phyloP scores from a whole-genome alignment of 164 flowering plant genomes.

The Liquidambar formosana region DNA sequence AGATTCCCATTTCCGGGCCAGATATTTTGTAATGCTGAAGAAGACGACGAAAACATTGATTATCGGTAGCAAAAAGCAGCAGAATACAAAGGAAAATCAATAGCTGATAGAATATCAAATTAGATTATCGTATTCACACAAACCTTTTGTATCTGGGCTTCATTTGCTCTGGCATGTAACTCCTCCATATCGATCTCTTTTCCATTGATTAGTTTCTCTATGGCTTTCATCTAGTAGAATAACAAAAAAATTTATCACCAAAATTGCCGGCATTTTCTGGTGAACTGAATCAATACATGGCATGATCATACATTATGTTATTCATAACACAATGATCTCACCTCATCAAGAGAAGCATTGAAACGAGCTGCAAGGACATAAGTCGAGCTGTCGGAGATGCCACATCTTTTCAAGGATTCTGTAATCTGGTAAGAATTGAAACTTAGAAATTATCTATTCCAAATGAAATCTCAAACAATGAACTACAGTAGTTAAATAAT shows the following conservation, averaged over 20 bases:
- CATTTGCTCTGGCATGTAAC: constrained; percentile 64
- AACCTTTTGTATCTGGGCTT: constrained; percentile 84
- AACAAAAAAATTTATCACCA: constrained; percentile 1
- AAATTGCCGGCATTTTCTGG: neutral
- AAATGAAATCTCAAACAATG: neutral
- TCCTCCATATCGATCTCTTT: constrained; percentile 77
- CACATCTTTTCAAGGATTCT: constrained; percentile 91
- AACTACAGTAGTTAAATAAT: neutral
- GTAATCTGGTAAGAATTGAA: constrained; percentile 52
- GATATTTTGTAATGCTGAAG: constrained; percentile 88
- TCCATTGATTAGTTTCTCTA: constrained; percentile 66
- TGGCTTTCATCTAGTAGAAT: constrained; percentile 50
- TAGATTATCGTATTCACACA: neutral
- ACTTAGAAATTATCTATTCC: neutral
- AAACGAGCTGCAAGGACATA: constrained; percentile 83
- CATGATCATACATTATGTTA: neutral
- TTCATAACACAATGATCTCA: constrained; percentile 27
- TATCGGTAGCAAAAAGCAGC: neutral
- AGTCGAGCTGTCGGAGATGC: constrained; percentile 69
- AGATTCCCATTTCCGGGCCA: constrained; percentile 59
- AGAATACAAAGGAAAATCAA: neutral
- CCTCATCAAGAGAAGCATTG: constrained; percentile 73
- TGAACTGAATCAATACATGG: neutral
- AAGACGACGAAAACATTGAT: constrained; percentile 11
- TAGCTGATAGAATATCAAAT: neutral